These are phyloP conservation scores for Ramalina intermedia DNA, from an alignment of 495 filamentous ascomycete species.

Conservation along the genomic window DNA sequence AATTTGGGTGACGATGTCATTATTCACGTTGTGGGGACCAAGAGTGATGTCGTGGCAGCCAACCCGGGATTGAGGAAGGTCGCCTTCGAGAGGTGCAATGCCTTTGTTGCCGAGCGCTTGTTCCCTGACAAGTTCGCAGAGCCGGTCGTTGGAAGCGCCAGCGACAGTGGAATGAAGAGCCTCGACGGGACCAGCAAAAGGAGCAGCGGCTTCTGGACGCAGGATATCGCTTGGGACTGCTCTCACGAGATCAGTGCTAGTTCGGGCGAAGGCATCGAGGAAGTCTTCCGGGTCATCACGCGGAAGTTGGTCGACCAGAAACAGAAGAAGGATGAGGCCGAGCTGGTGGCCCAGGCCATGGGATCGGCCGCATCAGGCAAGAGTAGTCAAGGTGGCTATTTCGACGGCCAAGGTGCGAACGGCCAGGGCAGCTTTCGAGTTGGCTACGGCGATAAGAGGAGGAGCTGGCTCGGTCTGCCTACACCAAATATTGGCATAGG, in stretches of 20 bases:
- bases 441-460: constrained; percentile 31
- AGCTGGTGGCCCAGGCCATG: constrained; percentile 23
- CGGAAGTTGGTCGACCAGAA: constrained; percentile 89
- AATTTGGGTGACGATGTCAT: constrained; percentile 62
- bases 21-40: constrained; percentile 94
- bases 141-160: constrained; percentile 46
- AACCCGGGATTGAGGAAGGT: constrained; percentile 67
- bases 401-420: constrained; percentile 18
- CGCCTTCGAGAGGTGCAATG: constrained; percentile 86
- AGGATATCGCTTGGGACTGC: constrained; percentile 87
- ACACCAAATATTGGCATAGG: constrained; percentile 25
- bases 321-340: constrained; percentile 44
- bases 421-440: constrained; percentile 33
- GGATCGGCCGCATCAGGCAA: constrained; percentile 13
- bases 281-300: constrained; percentile 91
- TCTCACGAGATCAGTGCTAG: constrained; percentile 94
- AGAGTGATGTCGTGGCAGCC: constrained; percentile 73
- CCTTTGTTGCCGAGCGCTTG: constrained; percentile 84
- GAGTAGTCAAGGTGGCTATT: constrained; percentile 10
- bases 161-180: constrained; percentile 38
- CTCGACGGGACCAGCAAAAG: constrained; percentile 52
- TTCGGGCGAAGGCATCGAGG: constrained; percentile 90
- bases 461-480: constrained; percentile 38
- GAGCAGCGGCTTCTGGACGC: constrained; percentile 74
- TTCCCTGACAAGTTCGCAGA: constrained; percentile 49